Percentiles rank a stretch among this genome's conserved stretches.
Conservation (phyloP, 2,329 filamentous ascomycete genomes). For the Chaetomium sp. region DNA sequence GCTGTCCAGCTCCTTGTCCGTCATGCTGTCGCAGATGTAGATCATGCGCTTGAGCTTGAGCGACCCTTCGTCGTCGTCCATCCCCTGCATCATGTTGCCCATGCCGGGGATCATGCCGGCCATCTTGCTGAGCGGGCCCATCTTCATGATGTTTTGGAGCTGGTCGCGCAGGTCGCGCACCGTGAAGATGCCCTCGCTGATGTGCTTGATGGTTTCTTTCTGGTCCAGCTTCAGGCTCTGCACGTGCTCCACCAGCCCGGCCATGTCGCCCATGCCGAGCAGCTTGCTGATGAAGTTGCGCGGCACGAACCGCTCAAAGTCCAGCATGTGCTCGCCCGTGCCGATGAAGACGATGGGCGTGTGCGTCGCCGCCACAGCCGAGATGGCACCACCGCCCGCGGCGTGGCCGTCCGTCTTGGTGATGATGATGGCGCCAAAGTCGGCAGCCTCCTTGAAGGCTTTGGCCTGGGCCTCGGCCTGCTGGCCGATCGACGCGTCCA, state of each 20-base stretch:
- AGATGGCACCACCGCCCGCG: constrained; percentile 94
- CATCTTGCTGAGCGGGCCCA: constrained; percentile 97
- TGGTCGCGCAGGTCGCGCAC: constrained; percentile 93
- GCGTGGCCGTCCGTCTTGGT: constrained; percentile 98
- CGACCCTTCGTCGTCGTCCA: constrained; percentile 96
- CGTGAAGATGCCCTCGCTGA: constrained; percentile 94
- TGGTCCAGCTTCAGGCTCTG: constrained; percentile 94
- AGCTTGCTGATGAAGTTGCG: constrained; percentile 93
- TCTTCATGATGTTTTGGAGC: constrained; percentile 98
- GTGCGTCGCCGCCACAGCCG: constrained; percentile 91
- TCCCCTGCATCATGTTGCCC: constrained; percentile 88
- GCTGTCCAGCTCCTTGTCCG: constrained; percentile 88
- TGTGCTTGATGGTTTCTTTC: constrained; percentile 99
- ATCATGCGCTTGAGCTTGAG: constrained; percentile 97
- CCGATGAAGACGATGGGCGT: constrained; percentile 98
- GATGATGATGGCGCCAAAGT: constrained; percentile 98
- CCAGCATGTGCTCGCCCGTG: constrained; percentile 95
- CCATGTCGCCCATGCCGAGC: constrained; percentile 96
- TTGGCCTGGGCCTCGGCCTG: constrained; percentile 92
- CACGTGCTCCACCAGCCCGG: constrained; percentile 92
- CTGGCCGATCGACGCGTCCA: constrained; percentile 95
- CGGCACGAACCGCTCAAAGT: constrained; percentile 89
- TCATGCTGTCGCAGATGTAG: constrained; percentile 99
- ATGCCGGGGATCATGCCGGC: constrained; percentile 98
- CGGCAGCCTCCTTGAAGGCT: constrained; percentile 95